A percentile compares a stretch with the other conserved stretches of the same genome.
Conservation (phyloP, 805 yeast species). For the Clavispora carvajalis region DNA sequence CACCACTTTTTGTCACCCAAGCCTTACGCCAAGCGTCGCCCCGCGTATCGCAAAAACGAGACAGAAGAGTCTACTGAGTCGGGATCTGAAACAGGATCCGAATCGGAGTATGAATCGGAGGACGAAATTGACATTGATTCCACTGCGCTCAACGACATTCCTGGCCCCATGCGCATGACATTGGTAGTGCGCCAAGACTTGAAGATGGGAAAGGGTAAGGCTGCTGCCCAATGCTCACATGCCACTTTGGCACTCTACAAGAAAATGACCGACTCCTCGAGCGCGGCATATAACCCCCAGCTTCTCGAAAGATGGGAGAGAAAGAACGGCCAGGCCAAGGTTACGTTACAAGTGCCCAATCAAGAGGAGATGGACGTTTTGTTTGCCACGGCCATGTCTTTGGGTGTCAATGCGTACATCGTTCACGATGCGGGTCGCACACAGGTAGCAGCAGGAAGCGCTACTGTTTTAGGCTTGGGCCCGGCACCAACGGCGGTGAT, state of each 20-base stretch:
- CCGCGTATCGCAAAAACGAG: neutral
- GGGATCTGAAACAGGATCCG: slow-evolving; percentile 1
- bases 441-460: slow-evolving; percentile 92
- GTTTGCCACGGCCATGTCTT: slow-evolving; percentile 73
- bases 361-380: slow-evolving; percentile 70
- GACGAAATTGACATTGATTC: slow-evolving; percentile 59
- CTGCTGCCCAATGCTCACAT: slow-evolving; percentile 96
- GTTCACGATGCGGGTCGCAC: slow-evolving; percentile 98
- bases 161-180: slow-evolving; percentile 84
- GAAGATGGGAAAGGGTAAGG: slow-evolving; percentile 90
- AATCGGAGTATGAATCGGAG: slow-evolving; percentile 34
- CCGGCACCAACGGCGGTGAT: slow-evolving; percentile 85
- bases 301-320: slow-evolving; percentile 72
- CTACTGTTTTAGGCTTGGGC: slow-evolving; percentile 94
- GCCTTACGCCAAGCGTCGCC: neutral
- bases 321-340: slow-evolving; percentile 85
- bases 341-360: slow-evolving; percentile 70
- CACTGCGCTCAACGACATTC: slow-evolving; percentile 53
- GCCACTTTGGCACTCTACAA: slow-evolving; percentile 92
- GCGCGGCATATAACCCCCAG: slow-evolving; percentile 54
- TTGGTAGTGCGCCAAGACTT: slow-evolving; percentile 83
- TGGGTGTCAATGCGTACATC: slow-evolving; percentile 72
- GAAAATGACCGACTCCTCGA: slow-evolving; percentile 48
- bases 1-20: neutral
- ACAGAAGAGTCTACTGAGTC: slow-evolving; percentile 11